A percentile compares a stretch with the other conserved stretches of the same genome.
Conservation (phyloP, 805 yeast species). For the Torulaspora delbrueckii region DNA sequence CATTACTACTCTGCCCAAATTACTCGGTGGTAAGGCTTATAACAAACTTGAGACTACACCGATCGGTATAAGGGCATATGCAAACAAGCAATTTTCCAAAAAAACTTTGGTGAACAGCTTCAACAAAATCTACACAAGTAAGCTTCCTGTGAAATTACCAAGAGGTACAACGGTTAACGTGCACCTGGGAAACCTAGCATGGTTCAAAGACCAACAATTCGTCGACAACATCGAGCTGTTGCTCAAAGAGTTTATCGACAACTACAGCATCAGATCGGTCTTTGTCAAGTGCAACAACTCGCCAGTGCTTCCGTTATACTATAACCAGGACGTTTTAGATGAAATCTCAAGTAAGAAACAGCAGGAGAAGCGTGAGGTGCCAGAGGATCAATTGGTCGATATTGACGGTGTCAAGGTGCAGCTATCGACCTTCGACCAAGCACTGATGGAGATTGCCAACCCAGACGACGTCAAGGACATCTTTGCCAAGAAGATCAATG, state of each 20-base stretch:
- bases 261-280: constrained; percentile 48
- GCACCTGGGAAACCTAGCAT: constrained; percentile 54
- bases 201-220: constrained; percentile 45
- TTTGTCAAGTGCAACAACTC: constrained; percentile 64
- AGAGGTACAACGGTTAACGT: constrained; percentile 65
- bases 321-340: constrained; percentile 47
- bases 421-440: constrained; percentile 62
- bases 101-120: constrained; percentile 55
- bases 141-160: constrained; percentile 63
- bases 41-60: constrained; percentile 63
- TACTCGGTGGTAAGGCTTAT: constrained; percentile 83
- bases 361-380: constrained; percentile 19
- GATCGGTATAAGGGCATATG: constrained; percentile 50
- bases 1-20: constrained; percentile 71
- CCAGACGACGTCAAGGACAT: constrained; percentile 61
- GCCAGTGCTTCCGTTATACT: constrained; percentile 81
- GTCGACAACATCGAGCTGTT: constrained; percentile 58
- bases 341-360: constrained; percentile 33
- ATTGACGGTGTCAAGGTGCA: constrained; percentile 41
- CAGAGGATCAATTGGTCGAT: constrained; percentile 27
- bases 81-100: constrained; percentile 37
- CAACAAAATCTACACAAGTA: constrained; percentile 46
- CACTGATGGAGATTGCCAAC: constrained; percentile 77
- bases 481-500: constrained; percentile 52
- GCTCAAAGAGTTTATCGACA: constrained; percentile 41